A percentile compares a stretch with the other conserved stretches of the same genome.
These are phyloP conservation scores for Crithidia fasciculata DNA, from an alignment of 208 protist genomes.

Conservation along the genomic window DNA sequence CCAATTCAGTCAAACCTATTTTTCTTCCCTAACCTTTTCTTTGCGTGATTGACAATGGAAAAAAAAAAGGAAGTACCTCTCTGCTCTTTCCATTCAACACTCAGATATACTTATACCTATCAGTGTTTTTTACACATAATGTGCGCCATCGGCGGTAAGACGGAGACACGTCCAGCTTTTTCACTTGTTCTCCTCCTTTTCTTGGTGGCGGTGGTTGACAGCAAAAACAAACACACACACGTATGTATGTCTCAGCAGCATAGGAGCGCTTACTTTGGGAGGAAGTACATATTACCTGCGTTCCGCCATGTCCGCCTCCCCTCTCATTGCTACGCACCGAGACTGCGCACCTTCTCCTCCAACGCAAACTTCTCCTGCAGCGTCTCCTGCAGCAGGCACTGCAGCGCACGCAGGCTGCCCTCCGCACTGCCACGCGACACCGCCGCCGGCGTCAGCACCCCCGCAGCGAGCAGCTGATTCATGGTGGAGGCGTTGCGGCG, in stretches of 20 bases:
- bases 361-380: slow-evolving; percentile 65
- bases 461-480: slow-evolving; percentile 37
- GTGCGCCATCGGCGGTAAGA: too few relatives aligned
- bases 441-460: slow-evolving; percentile 23
- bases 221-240: too few relatives aligned
- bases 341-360: slow-evolving; percentile 38
- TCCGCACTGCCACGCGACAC: slow-evolving; percentile 32
- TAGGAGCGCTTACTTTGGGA: too few relatives aligned
- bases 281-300: too few relatives aligned
- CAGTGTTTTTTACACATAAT: too few relatives aligned
- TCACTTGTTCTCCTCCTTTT: too few relatives aligned
- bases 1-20: background rate
- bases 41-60: slow-evolving; percentile 14
- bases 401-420: slow-evolving; percentile 51
- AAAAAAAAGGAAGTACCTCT: slow-evolving; percentile 7
- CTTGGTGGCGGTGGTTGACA: too few relatives aligned
- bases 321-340: background rate
- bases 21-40: background rate
- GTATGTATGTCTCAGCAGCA: too few relatives aligned
- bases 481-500: slow-evolving; percentile 39
- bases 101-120: too few relatives aligned
- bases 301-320: too few relatives aligned
- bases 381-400: slow-evolving; percentile 69
- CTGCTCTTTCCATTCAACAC: background rate
- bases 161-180: too few relatives aligned